A percentile compares a stretch with the other conserved stretches of the same genome.
These are phyloP conservation scores for Candida berthetii DNA, from an alignment of 805 yeast genomes.

Conservation along the genomic window DNA sequence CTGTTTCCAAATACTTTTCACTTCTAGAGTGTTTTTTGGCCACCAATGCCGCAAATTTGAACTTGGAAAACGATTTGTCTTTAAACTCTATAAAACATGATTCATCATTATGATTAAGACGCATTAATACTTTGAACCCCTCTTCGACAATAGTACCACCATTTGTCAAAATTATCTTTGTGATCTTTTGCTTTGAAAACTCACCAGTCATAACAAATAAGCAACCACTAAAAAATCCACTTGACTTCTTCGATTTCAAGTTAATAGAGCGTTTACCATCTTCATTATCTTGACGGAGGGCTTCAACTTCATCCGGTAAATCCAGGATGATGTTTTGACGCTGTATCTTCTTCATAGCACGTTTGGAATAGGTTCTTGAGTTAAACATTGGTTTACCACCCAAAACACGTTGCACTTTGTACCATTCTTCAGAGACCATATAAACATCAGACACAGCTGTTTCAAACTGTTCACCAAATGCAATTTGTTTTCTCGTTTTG, in stretches of 20 bases:
- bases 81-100: slow-evolving; percentile 3
- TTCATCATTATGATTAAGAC: slow-evolving; percentile 1
- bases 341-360: slow-evolving; percentile 3
- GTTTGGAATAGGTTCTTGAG: slow-evolving; percentile 9
- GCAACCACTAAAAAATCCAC: slow-evolving; percentile 25
- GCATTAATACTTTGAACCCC: slow-evolving; percentile 26
- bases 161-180: slow-evolving; percentile 27
- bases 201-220: slow-evolving; percentile 34
- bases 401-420: slow-evolving; percentile 23
- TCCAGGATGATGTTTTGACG: slow-evolving; percentile 6
- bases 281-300: not conserved
- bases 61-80: slow-evolving; percentile 10
- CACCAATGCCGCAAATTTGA: slow-evolving; percentile 59
- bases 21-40: slow-evolving; percentile 50
- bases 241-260: not conserved
- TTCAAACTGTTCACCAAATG: slow-evolving; percentile 8
- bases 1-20: slow-evolving; percentile 67
- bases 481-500: slow-evolving; percentile 7
- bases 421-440: slow-evolving; percentile 28
- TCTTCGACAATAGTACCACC: slow-evolving; percentile 36
- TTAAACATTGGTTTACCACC: slow-evolving; percentile 8
- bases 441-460: slow-evolving; percentile 24
- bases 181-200: slow-evolving; percentile 25
- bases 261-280: slow-evolving; percentile 1
- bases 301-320: slow-evolving; percentile 6